A percentile compares a stretch with the other conserved stretches of the same genome.
Evolutionary conservation across 1,284 basidiomycete genomes (phyloP).

Genomic region (Albatrellus sp.): DNA sequence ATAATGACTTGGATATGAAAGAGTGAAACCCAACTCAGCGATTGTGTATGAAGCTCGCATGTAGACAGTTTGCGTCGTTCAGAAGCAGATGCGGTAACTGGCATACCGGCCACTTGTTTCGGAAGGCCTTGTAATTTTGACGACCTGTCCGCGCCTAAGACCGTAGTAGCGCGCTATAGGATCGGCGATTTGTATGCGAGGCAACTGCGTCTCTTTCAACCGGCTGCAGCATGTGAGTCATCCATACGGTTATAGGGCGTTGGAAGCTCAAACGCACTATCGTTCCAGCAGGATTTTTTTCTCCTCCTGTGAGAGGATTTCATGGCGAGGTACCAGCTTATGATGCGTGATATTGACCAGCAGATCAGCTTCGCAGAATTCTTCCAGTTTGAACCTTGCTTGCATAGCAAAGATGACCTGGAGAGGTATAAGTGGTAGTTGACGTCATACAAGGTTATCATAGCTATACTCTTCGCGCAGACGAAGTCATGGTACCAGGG

Average conservation of each 20-base stretch:
- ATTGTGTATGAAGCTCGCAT: background rate
- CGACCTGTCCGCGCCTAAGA: slow-evolving; percentile 88
- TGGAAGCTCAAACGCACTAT: slow-evolving; percentile 58
- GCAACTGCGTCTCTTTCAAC: slow-evolving; percentile 95
- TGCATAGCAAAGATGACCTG: slow-evolving; percentile 87
- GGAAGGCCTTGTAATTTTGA: slow-evolving; percentile 94
- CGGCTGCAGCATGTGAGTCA: slow-evolving; percentile 41
- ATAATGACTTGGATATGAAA: too few species aligned
- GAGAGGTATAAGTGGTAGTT: slow-evolving; percentile 7
- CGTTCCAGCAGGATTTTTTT: slow-evolving; percentile 82
- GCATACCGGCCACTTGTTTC: slow-evolving; percentile 96
- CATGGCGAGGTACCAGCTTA: slow-evolving; percentile 88
- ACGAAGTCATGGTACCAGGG: slow-evolving; percentile 92
- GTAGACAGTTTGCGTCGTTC: slow-evolving; percentile 10
- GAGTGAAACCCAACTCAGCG: too few species aligned
- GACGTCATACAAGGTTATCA: background rate
- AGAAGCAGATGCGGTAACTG: slow-evolving; percentile 85
- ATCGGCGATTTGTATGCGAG: slow-evolving; percentile 91
- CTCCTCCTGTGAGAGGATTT: slow-evolving; percentile 78
- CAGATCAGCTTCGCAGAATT: slow-evolving; percentile 93
- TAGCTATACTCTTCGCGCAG: slow-evolving; percentile 75
- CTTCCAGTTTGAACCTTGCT: slow-evolving; percentile 80
- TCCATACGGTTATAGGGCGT: slow-evolving; percentile 2
- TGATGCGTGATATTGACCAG: slow-evolving; percentile 98
- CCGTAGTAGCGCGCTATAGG: slow-evolving; percentile 98